A percentile compares a stretch with the other conserved stretches of the same genome.
These are phyloP conservation scores for Gracilaria vermiculophylla DNA, from an alignment of 23 red algal species.

Conservation along the genomic window DNA sequence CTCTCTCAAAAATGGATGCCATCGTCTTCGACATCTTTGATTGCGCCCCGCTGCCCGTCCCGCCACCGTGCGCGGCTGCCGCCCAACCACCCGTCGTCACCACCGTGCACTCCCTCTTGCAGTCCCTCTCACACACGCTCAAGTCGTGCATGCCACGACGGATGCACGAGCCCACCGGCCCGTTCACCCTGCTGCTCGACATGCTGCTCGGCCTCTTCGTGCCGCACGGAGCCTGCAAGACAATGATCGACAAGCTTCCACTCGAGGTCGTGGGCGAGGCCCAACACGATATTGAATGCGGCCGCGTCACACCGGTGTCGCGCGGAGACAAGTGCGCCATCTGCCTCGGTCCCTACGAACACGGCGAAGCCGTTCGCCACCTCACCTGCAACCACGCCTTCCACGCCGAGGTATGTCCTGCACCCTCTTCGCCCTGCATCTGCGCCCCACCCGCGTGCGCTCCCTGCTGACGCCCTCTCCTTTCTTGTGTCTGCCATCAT, in stretches of 20 bases:
- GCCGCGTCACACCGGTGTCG: neutral
- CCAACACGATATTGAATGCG: neutral
- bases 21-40: conserved; percentile 28
- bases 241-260: conserved; percentile 49
- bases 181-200: conserved; percentile 33
- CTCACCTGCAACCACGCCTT: conserved; percentile 50
- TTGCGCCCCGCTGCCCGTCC: neutral
- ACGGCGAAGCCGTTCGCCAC: conserved; percentile 43
- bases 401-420: conserved; percentile 54
- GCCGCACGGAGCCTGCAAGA: conserved; percentile 44
- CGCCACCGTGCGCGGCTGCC: neutral
- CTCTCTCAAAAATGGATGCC: neutral
- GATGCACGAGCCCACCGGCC: conserved; percentile 51
- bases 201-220: conserved; percentile 61
- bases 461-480: neutral
- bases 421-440: neutral
- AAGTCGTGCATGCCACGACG: conserved; percentile 37
- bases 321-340: conserved; percentile 54
- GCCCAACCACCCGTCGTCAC: neutral
- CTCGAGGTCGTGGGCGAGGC: conserved; percentile 24
- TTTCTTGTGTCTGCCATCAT: neutral
- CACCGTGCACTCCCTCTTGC: neutral
- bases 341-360: conserved; percentile 46
- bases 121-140: conserved; percentile 7
- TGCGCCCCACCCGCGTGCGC: no score